Conservation (phyloP, 1,284 basidiomycete species). For the Papiliotrema flavescens region DNA sequence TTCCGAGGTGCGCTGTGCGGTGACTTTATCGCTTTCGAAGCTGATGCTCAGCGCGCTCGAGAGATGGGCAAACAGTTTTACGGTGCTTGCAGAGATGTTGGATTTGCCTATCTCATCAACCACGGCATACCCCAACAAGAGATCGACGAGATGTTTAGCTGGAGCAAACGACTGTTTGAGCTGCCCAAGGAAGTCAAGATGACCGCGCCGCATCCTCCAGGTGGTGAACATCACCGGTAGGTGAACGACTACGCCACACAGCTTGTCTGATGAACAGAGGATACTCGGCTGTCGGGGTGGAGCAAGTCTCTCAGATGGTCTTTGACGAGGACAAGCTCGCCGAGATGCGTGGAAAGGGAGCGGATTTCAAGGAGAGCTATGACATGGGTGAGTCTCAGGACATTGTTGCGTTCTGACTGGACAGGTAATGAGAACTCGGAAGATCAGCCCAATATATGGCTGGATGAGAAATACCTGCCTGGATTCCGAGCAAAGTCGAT, state of each 20-base stretch:
- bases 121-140: constrained; percentile 51
- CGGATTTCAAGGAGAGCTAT: constrained; percentile 60
- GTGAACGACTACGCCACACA: neutral
- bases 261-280: constrained; percentile 53
- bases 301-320: constrained; percentile 38
- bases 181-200: constrained; percentile 56
- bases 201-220: constrained; percentile 58
- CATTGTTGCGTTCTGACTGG: neutral
- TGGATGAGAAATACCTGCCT: constrained; percentile 56
- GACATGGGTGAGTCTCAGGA: constrained; percentile 54
- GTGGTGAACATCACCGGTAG: constrained; percentile 46
- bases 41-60: constrained; percentile 9
- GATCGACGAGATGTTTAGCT: constrained; percentile 56
- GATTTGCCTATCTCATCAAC: constrained; percentile 53
- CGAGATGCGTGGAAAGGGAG: constrained; percentile 45
- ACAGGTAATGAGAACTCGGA: constrained; percentile 34
- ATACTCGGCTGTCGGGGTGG: constrained; percentile 41
- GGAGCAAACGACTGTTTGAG: constrained; percentile 55
- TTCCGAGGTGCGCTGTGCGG: constrained; percentile 1
- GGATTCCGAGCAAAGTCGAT: constrained; percentile 57
- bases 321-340: constrained; percentile 45
- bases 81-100: constrained; percentile 37
- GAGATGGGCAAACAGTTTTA: constrained; percentile 24
- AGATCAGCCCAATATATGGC: constrained; percentile 59
- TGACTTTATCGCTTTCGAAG: neutral